Base-by-base conservation (phyloP, 176 grass and related monocot genomes). In the Paspalum vaginatum region DNA sequence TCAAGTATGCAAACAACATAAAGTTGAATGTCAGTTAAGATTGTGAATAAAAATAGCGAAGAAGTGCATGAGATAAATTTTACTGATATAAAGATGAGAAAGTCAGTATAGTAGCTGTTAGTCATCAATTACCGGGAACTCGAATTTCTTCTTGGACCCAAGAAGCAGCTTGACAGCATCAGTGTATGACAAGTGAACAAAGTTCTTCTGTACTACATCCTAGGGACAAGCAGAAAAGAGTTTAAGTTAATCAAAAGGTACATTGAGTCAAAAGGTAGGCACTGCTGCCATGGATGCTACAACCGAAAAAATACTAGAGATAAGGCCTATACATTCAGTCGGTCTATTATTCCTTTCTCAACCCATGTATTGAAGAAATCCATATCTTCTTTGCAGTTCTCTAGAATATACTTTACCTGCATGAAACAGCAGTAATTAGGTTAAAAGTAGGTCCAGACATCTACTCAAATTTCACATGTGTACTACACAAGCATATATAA, bases 341-440 rank as follows among this genome's bases (percentile, higher is more conserved):
- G 82, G 74, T 95, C 81, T 76, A 93, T 91, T 54, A 98, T 93
- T 65, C 96, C 96, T 91, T 98, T 98, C 76, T 98, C 92, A 82
- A 98, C 85, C 96, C 96, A 98, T 71, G 88, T 88, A 73, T 98
- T 88, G 74, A 98, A 98, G 69, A 98, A 98, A 78, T 93, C 90
- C 92, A 98, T 98, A 78, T 98, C 96, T 83, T 98, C 96, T 87
- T 93, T 89, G 76, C 96, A 93, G 75, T 98, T 91, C 65, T 95
- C 92, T 24, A 98, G 86, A 87, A 98, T 88, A 84, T 91, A 89
- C 51, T 95, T 95, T 65, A 98, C 92, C 96, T 95, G 84, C 79
- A 91, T 85, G 24, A 73, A 70, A 42, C n/a, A 81, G 13, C 5
- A 50, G 5, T 50, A 75, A 65, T 64, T 89, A 81, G n/a, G 77